Percentiles rank a stretch among this genome's conserved stretches.
These are phyloP conservation scores for Candida andamanensis DNA, from an alignment of 805 yeast genomes.

Conservation along the genomic window DNA sequence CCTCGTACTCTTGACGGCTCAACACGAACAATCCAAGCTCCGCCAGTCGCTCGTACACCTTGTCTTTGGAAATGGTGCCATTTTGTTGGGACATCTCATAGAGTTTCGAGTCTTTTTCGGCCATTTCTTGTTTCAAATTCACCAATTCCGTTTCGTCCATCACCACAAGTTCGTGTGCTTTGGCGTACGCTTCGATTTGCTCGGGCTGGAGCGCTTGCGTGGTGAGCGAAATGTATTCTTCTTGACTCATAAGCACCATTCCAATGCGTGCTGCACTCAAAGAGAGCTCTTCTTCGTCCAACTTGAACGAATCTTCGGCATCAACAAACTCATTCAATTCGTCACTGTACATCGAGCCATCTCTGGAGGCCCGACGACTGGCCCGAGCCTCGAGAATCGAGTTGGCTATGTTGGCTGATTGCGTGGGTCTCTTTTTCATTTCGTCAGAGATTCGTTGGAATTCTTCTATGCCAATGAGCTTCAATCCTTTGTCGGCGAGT, in stretches of 20 bases:
- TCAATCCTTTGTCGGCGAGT: slow-evolving; percentile 4
- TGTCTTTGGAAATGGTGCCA: slow-evolving; percentile 17
- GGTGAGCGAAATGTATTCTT: slow-evolving; percentile 15
- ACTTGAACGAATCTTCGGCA: slow-evolving; percentile 25
- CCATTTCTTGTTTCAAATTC: slow-evolving; percentile 20
- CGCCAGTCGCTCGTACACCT: slow-evolving; percentile 18
- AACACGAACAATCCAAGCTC: slow-evolving; percentile 30
- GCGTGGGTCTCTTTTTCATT: slow-evolving; percentile 4
- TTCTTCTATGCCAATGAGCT: slow-evolving; percentile 3
- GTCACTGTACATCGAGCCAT: slow-evolving; percentile 10
- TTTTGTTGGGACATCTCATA: slow-evolving; percentile 10
- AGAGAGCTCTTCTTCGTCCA: slow-evolving; percentile 22
- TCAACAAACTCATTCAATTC: slow-evolving; percentile 17
- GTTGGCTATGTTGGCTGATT: slow-evolving; percentile 7
- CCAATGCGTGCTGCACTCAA: slow-evolving; percentile 22
- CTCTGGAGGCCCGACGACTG: slow-evolving; percentile 11
- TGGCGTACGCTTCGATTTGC: slow-evolving; percentile 18
- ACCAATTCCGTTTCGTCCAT: slow-evolving; percentile 24
- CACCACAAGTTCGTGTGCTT: slow-evolving; percentile 15
- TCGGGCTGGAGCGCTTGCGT: slow-evolving; percentile 11
- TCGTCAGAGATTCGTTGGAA: slow-evolving; percentile 3
- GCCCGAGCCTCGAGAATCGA: slow-evolving; percentile 10
- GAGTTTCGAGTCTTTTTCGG: slow-evolving; percentile 27
- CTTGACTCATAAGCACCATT: slow-evolving; percentile 17
- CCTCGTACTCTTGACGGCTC: slow-evolving; percentile 23